Evolutionary conservation across 1,139 yeast genomes (phyloP), one percentile per base, ranked within the genome.

Genomic region (Kodamaea derodonti): DNA sequence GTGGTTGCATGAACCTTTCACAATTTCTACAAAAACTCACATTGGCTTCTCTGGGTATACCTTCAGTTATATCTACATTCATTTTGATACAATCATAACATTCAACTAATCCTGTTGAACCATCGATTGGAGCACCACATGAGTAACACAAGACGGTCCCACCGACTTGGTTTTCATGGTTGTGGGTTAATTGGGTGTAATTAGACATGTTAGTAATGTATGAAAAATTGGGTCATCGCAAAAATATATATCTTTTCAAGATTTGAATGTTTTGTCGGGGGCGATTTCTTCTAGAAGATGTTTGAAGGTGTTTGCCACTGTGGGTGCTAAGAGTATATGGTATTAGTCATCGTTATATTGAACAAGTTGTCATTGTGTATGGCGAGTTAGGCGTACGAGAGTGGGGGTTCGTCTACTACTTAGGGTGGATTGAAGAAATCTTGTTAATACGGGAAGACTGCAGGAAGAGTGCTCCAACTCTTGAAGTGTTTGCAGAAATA

Each of bases 61-160:
- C 97, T 49, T 84, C 88, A 1, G 98, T 88, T 49, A 92, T 88
- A 60, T 92, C 97, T 40, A 88, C 95, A 4, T 90, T 87, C 52
- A 90, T 68, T 61, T 87, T 86, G 58, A 92, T 87, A 77, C 99
- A 92, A 64, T 94, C 97, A 68, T 86, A 83, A 67, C 98, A 94
- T 95, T 92, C 88, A 20, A 88, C 95, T 44, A 90, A 69, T 20
- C 98, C 97, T 20, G 78, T 71, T 22, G 96, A 85, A 30, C 97
- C 97, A 56, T 92, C 97, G 78, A 94, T 86, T 32, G 98, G 97
- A 38, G 85, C 86, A 62, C 98, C 97, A 82, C 99, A 92, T 81
- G 86, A 87, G 65, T 95, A 88, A 71, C 99, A 92, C 42, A 92
- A 75, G 41, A 94, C 95, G 2, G 97, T 92, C 17, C 97, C 95